phyloP scores from a whole-genome alignment of 108 stramenopile genomes.

The Skeletonema grethae region DNA sequence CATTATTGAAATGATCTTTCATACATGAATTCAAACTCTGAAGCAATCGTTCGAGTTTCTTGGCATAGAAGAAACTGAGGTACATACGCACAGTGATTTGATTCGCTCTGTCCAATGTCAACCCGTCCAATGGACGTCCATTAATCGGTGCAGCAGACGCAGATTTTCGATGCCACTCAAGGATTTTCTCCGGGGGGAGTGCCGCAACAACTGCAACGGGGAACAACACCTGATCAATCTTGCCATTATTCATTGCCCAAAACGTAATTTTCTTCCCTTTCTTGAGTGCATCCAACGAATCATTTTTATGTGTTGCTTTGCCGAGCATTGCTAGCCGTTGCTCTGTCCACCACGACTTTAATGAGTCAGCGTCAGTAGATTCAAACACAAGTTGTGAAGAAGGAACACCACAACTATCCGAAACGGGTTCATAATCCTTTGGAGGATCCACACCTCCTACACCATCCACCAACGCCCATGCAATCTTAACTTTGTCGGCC shows the following conservation, averaged over 20 bases:
- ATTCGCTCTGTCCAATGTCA: constrained; percentile 51
- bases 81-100: constrained; percentile 66
- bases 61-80: constrained; percentile 64
- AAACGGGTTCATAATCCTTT: constrained; percentile 48
- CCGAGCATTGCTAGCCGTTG: constrained; percentile 73
- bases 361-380: constrained; percentile 54
- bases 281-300: constrained; percentile 59
- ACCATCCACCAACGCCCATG: constrained; percentile 80
- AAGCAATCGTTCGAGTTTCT: constrained; percentile 80
- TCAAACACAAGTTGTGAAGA: constrained; percentile 62
- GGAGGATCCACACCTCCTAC: constrained; percentile 70
- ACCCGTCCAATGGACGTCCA: constrained; percentile 29
- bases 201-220: constrained; percentile 76
- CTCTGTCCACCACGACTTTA: constrained; percentile 85
- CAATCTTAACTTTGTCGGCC: constrained; percentile 66
- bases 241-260: constrained; percentile 64
- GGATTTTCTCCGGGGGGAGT: constrained; percentile 56
- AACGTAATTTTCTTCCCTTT: constrained; percentile 74
- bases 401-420: constrained; percentile 37
- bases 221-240: constrained; percentile 66
- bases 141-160: constrained; percentile 27
- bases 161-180: constrained; percentile 40
- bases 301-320: constrained; percentile 55
- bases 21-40: constrained; percentile 73
- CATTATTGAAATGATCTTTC: constrained; percentile 75